Base-by-base conservation (phyloP, 331 rosid genomes). In the Malus hybrid region DNA sequence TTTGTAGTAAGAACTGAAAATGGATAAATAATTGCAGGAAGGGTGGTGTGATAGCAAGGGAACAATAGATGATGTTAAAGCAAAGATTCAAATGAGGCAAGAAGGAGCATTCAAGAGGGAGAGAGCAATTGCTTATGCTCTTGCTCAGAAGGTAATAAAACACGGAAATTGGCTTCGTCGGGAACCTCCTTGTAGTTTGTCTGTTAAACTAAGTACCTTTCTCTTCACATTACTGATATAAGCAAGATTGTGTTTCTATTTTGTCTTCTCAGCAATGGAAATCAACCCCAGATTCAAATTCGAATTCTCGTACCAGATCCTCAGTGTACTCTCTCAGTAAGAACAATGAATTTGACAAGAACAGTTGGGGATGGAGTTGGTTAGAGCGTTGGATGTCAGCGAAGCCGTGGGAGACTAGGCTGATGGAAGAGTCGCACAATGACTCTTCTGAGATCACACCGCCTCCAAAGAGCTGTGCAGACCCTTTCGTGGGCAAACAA, bases 371-470 rank as follows among this genome's bases (percentile, higher is more conserved):
- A 64, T 94, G 99, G 99, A 94, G 90, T 67, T 94, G 99, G 99
- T 84, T 94, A 82, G 97, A 94, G 79, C 89, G 99, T 16, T 94
- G 99, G 99, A 94, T 94, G 99, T 93, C 97, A 39, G 99, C 97
- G 4, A 94, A 92, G 83, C 99, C 99, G 4, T 94, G 99, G 99
- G 99, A 94, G 79, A 86, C 87, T 54, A 88, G 97, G 79, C 82
- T 94, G 70, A 94, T 92, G 96, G 97, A 92, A 80, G 87, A 94
- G 74, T 86, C 90, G 39, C 89, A 82, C 7, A n/a, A 73, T 10
- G 95, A 86, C 44, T 79, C 83, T 24, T 71, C 83, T 16, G 88
- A 87, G 55, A 82, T 83, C 77, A 90, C 93, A 31, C 97, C 93
- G 3, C 88, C 87, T 74, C 74, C 89, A 59, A 93, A 87, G 86